Base-by-base conservation (phyloP, 1,139 yeast species). In the Taiozyma sp. region DNA sequence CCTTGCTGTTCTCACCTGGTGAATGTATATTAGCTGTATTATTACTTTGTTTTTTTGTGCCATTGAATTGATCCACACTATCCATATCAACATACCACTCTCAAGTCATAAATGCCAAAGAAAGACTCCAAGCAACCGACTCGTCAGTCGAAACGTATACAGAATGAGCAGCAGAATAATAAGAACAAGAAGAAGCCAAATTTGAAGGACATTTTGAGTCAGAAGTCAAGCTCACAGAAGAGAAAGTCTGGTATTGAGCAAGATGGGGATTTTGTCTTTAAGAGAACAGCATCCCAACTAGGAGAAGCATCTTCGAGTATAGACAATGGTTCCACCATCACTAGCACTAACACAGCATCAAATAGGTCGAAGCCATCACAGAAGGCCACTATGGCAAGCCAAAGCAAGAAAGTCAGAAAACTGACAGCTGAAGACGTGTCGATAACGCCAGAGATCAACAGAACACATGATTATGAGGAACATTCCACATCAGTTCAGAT, bases 401-500 rank as follows among this genome's bases (percentile, higher is more conserved):
- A 32, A 39, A 48, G 45, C 40, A 48, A 48, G 40, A 52, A 51
- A 8, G 51, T 60, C 3, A 55, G 61, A 42, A 55, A 58, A 36
- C 42, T 59, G 24, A 55, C 55, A 8, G 55, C 57, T 6, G 58
- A 53, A 39, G 62, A 61, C 36, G 55, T 59, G 47, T 44, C 51
- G 28, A 56, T 53, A n/a, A 61, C 65, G 4, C 64, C 65, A 14
- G 56, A 54, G 29, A 28, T 45, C 10, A 45, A 49, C 19, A 48
- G 45, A 28, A 19, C 40, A n/a, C 45, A 52, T 8, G 51, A 45
- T 27, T 60, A 58, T 45, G 55, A 57, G 34, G 64, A 60, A 28
- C 59, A 60, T 32, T 59, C 63, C 4, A 55, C 60, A 1, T 59
- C 65, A 1, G 44, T 56, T 16, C 64, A 67, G 43, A 52, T 71